phyloP scores from a whole-genome alignment of 1,284 basidiomycete species.

The Athelia sp. region DNA sequence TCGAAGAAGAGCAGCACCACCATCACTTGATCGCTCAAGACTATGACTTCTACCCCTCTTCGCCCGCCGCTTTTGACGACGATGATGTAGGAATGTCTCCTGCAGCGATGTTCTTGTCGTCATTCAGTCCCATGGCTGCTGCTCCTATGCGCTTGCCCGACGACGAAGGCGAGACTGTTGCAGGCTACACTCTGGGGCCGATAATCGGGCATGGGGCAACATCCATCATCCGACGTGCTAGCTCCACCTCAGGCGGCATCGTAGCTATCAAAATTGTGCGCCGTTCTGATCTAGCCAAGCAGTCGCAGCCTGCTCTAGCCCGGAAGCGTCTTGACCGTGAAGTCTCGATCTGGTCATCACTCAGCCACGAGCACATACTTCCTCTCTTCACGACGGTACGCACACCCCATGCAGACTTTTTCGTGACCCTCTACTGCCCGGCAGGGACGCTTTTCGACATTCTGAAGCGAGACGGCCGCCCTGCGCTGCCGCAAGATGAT shows the following conservation, averaged over 20 bases:
- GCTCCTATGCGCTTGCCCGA: slow-evolving; percentile 34
- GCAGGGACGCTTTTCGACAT: slow-evolving; percentile 86
- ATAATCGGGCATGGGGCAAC: slow-evolving; percentile 84
- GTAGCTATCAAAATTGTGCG: slow-evolving; percentile 84
- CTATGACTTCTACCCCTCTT: not conserved
- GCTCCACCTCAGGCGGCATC: slow-evolving; percentile 57
- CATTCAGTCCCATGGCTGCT: slow-evolving; percentile 46
- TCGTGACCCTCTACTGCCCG: slow-evolving; percentile 81
- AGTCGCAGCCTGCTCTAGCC: slow-evolving; percentile 38
- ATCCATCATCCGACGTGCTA: slow-evolving; percentile 79
- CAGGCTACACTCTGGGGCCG: slow-evolving; percentile 73
- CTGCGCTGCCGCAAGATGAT: slow-evolving; percentile 67
- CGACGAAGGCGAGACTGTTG: slow-evolving; percentile 56
- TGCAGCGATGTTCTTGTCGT: slow-evolving; percentile 74
- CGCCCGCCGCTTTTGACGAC: slow-evolving; percentile 4
- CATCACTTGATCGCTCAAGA: not conserved
- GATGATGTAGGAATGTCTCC: slow-evolving; percentile 45
- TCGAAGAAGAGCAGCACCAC: not conserved
- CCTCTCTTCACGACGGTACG: slow-evolving; percentile 73
- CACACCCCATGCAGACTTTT: slow-evolving; percentile 69
- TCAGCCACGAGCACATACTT: slow-evolving; percentile 76
- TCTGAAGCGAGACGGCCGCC: slow-evolving; percentile 64
- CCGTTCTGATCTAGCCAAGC: slow-evolving; percentile 45
- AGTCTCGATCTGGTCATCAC: slow-evolving; percentile 72
- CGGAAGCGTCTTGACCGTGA: slow-evolving; percentile 71